These are phyloP conservation scores for Arxiozyma telluris DNA, from an alignment of 1,139 yeast species.

Conservation along the genomic window DNA sequence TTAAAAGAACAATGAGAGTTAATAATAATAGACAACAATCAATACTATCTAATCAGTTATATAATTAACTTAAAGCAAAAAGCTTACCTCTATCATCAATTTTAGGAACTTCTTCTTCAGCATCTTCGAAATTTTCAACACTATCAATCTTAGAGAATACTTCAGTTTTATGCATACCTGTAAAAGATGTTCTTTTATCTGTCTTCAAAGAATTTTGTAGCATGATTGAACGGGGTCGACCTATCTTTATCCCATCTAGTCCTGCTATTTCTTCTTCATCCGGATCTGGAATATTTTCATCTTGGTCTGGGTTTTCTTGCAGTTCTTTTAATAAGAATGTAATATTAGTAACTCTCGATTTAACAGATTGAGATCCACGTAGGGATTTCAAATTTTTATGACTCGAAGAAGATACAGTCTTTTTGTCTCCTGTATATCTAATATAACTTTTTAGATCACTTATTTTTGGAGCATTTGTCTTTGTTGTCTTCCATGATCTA, in stretches of 20 bases:
- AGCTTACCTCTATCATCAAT: slow-evolving; percentile 22
- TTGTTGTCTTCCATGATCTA: slow-evolving; percentile 21
- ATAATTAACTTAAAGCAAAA: slow-evolving; percentile 5
- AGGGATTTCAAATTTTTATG: slow-evolving; percentile 7
- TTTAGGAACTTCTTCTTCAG: slow-evolving; percentile 20
- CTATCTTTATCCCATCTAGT: slow-evolving; percentile 25
- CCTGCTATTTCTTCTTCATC: slow-evolving; percentile 30
- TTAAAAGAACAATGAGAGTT: too few relatives aligned
- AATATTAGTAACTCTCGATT: slow-evolving; percentile 30
- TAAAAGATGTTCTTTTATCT: slow-evolving; percentile 9
- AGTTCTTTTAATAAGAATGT: slow-evolving; percentile 30
- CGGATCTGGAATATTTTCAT: slow-evolving; percentile 26
- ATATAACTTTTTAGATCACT: slow-evolving; percentile 25
- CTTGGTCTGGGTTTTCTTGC: slow-evolving; percentile 16
- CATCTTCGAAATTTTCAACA: slow-evolving; percentile 27
- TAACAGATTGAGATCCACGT: slow-evolving; percentile 30
- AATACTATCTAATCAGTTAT: background rate
- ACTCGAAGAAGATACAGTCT: slow-evolving; percentile 4
- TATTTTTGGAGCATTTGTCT: slow-evolving; percentile 22
- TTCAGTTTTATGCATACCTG: slow-evolving; percentile 1
- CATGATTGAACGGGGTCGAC: slow-evolving; percentile 22
- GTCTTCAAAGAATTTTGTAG: slow-evolving; percentile 10
- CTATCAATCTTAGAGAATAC: background rate
- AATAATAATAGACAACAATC: background rate
- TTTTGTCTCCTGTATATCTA: slow-evolving; percentile 7